phyloP scores from a whole-genome alignment of 768 basidiomycete species.

The Roridomyces roridus region DNA sequence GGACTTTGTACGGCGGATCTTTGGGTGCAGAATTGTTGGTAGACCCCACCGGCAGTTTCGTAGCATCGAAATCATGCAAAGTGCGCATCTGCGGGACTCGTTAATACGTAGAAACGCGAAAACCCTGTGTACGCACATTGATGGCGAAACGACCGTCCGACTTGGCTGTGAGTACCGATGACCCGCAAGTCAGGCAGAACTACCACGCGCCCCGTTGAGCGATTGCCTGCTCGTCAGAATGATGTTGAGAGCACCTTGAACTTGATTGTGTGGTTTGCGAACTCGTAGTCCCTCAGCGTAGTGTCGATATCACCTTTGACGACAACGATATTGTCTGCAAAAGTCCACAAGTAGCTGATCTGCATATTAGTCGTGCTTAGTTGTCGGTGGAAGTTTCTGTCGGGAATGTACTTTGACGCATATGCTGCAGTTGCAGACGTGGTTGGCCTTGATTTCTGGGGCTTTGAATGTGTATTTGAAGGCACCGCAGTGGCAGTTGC shows the following conservation, averaged over 20 bases:
- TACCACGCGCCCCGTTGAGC: background rate
- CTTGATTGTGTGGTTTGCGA: conserved; percentile 5
- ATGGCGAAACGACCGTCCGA: background rate
- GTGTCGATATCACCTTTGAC: conserved; percentile 17
- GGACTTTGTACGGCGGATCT: background rate
- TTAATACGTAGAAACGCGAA: background rate
- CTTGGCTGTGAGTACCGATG: conserved; percentile 6
- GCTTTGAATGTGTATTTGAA: conserved; percentile 19
- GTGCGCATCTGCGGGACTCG: background rate
- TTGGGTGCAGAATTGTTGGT: background rate
- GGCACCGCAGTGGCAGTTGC: conserved; percentile 23
- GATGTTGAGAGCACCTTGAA: conserved; percentile 23
- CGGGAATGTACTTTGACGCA: conserved; percentile 2
- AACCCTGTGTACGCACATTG: conserved; percentile 4
- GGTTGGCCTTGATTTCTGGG: background rate
- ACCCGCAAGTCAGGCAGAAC: conserved; percentile 23
- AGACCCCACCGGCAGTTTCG: background rate
- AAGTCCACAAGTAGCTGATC: conserved; percentile 20
- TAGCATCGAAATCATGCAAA: background rate
- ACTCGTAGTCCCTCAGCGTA: conserved; percentile 15
- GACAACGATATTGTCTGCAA: conserved; percentile 4
- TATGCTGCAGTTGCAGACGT: conserved; percentile 15
- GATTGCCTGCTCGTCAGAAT: too few species aligned
- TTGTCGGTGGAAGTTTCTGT: background rate
- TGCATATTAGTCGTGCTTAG: background rate